Percentiles rank a stretch among this genome's conserved stretches.
These are phyloP conservation scores for Iris pallida DNA, from an alignment of 116 monocot genomes.

Conservation along the genomic window DNA sequence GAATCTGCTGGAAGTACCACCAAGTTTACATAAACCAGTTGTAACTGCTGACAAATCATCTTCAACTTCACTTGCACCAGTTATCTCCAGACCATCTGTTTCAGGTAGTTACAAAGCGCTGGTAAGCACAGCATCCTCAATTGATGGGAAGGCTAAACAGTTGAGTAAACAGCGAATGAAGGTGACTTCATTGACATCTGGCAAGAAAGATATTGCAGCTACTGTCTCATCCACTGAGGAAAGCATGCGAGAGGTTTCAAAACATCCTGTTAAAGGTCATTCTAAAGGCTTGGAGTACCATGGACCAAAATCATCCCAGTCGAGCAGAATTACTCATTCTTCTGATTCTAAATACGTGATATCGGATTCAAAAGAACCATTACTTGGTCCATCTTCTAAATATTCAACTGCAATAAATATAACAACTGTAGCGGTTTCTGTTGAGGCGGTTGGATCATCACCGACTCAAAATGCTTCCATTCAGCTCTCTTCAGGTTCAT, in stretches of 20 bases:
- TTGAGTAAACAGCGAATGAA: constrained; percentile 28
- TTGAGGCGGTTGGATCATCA: constrained; percentile 22
- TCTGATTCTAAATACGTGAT: constrained; percentile 29
- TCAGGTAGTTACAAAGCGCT: constrained; percentile 21
- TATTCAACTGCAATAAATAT: constrained; percentile 18
- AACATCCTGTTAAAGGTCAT: constrained; percentile 26
- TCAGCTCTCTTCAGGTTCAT: constrained; percentile 28
- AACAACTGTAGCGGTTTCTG: constrained; percentile 10
- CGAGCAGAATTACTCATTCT: constrained; percentile 22
- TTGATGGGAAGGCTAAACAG: constrained; percentile 21
- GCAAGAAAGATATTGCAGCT: constrained; percentile 18
- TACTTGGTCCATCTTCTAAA: constrained; percentile 23
- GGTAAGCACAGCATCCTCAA: constrained; percentile 12
- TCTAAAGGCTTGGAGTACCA: constrained; percentile 15
- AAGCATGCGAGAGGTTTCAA: constrained; percentile 19
- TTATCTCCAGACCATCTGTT: constrained; percentile 18
- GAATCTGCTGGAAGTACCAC: constrained; percentile 1
- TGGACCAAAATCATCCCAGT: constrained; percentile 36
- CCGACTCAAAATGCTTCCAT: constrained; percentile 28
- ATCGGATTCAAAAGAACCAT: constrained; percentile 39
- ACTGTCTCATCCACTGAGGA: constrained; percentile 9
- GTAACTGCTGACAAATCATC: constrained; percentile 26
- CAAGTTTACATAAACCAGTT: constrained; percentile 19
- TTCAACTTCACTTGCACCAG: constrained; percentile 18
- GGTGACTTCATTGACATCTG: constrained; percentile 7